phyloP scores from a whole-genome alignment of 2,329 filamentous ascomycete genomes.

The Lecanoromycetidae sp. region DNA sequence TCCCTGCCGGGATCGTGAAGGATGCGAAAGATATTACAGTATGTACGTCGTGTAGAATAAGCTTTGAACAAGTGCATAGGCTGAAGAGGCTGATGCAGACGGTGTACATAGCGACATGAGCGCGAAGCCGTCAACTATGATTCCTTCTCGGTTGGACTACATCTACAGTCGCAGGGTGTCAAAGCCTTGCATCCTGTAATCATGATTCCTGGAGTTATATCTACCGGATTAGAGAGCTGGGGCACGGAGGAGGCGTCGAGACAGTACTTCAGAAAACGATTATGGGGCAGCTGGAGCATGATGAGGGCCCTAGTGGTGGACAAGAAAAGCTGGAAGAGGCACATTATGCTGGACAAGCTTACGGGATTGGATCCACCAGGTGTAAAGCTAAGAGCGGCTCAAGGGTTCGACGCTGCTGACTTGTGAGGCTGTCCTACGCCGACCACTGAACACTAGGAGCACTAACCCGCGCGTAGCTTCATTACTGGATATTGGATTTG shows the following conservation, averaged over 20 bases:
- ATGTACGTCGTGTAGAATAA: neutral
- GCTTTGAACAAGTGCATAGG: neutral
- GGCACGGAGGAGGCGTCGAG: constrained; percentile 74
- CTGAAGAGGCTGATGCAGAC: constrained; percentile 17
- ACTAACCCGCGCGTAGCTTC: constrained; percentile 23
- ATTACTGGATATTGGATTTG: constrained; percentile 90
- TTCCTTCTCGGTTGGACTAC: constrained; percentile 79
- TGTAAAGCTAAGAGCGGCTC: constrained; percentile 81
- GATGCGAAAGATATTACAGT: constrained; percentile 53
- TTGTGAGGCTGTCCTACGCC: constrained; percentile 37
- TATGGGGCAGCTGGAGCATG: constrained; percentile 99
- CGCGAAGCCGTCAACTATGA: constrained; percentile 83
- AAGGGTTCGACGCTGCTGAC: constrained; percentile 94
- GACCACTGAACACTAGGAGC: neutral
- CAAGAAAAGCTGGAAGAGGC: constrained; percentile 86
- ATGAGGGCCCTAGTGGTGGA: constrained; percentile 89
- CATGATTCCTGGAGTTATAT: constrained; percentile 97
- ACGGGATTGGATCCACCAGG: constrained; percentile 84
- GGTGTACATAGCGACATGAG: constrained; percentile 56
- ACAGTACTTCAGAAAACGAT: constrained; percentile 81
- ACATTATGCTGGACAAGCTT: constrained; percentile 89
- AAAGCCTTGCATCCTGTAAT: constrained; percentile 76
- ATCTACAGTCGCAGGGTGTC: constrained; percentile 70
- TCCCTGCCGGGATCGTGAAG: constrained; percentile 72
- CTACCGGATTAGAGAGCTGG: constrained; percentile 93